Conservation (phyloP, 2,329 filamentous ascomycete species). For the Madurella mycetomatis region DNA sequence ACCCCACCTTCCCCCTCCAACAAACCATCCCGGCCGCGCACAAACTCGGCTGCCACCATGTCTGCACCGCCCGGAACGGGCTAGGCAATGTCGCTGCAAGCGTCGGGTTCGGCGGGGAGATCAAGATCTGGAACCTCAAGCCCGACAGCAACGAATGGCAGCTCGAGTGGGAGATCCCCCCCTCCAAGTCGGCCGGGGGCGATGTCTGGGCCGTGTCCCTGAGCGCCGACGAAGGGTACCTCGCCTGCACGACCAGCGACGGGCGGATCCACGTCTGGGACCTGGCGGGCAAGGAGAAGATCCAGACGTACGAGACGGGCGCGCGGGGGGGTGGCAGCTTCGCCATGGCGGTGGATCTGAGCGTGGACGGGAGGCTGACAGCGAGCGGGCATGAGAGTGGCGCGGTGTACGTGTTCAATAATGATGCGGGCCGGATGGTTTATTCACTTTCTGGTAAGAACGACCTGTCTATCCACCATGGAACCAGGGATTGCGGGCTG, state of each 20-base stretch:
- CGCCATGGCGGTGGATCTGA: slow-evolving; percentile 80
- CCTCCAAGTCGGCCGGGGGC: slow-evolving; percentile 27
- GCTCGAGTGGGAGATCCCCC: slow-evolving; percentile 42
- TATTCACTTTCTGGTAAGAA: slow-evolving; percentile 74
- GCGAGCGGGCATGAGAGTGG: slow-evolving; percentile 93
- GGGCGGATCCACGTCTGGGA: slow-evolving; percentile 91
- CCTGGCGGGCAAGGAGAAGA: slow-evolving; percentile 47
- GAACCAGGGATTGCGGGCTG: not conserved
- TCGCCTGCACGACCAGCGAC: slow-evolving; percentile 84
- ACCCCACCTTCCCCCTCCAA: slow-evolving; percentile 67
- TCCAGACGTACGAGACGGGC: slow-evolving; percentile 74
- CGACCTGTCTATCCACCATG: not conserved
- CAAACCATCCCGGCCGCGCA: slow-evolving; percentile 80
- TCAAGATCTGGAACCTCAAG: slow-evolving; percentile 74
- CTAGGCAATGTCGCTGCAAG: slow-evolving; percentile 72
- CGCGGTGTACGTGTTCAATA: slow-evolving; percentile 90
- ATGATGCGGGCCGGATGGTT: slow-evolving; percentile 76
- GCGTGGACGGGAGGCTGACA: slow-evolving; percentile 73
- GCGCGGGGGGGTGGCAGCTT: slow-evolving; percentile 56
- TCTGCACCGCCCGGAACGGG: slow-evolving; percentile 58
- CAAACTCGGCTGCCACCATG: slow-evolving; percentile 85
- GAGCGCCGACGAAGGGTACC: slow-evolving; percentile 74
- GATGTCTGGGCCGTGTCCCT: slow-evolving; percentile 83
- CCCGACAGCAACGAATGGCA: slow-evolving; percentile 49
- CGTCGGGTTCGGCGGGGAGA: slow-evolving; percentile 82